A percentile compares a stretch with the other conserved stretches of the same genome.
Evolutionary conservation across 129 eudicot species (phyloP).

Genomic region (Oenanthe sinensis): DNA sequence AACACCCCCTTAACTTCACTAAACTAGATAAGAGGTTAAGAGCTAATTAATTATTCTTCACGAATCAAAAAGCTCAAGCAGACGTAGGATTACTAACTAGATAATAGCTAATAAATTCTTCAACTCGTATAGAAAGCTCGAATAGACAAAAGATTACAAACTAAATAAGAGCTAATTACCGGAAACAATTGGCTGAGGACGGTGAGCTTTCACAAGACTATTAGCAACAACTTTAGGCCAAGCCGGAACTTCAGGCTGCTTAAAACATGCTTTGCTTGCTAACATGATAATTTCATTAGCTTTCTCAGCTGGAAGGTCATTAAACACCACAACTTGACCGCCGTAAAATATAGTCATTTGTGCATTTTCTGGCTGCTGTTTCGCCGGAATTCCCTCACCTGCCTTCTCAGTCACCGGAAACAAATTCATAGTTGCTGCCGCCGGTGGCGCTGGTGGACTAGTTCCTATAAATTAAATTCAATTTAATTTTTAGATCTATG

Average conservation of each 20-base stretch:
- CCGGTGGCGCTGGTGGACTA: too few relatives aligned
- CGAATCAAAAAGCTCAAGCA: background rate
- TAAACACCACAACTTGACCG: constrained; percentile 48
- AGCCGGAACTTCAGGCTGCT: constrained; percentile 17
- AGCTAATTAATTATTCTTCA: too few relatives aligned
- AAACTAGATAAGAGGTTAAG: background rate
- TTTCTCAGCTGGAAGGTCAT: constrained; percentile 48
- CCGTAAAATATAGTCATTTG: constrained; percentile 61
- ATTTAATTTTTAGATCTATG: too few relatives aligned
- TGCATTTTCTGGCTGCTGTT: constrained; percentile 24
- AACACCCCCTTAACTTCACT: too few relatives aligned
- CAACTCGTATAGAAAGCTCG: background rate
- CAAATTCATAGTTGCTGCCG: constrained; percentile 10
- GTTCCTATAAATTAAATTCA: too few relatives aligned
- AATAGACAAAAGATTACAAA: background rate
- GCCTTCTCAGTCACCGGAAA: constrained; percentile 8
- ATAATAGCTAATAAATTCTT: background rate
- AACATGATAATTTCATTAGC: constrained; percentile 43
- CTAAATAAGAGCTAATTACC: constrained; percentile 21
- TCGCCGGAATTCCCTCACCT: background rate
- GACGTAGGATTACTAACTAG: background rate
- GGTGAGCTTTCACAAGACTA: background rate
- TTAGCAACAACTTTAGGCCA: constrained; percentile 16
- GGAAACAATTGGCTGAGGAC: constrained; percentile 29
- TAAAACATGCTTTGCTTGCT: constrained; percentile 32